Conservation (phyloP, 805 yeast species). For the Candida nanaspora region DNA sequence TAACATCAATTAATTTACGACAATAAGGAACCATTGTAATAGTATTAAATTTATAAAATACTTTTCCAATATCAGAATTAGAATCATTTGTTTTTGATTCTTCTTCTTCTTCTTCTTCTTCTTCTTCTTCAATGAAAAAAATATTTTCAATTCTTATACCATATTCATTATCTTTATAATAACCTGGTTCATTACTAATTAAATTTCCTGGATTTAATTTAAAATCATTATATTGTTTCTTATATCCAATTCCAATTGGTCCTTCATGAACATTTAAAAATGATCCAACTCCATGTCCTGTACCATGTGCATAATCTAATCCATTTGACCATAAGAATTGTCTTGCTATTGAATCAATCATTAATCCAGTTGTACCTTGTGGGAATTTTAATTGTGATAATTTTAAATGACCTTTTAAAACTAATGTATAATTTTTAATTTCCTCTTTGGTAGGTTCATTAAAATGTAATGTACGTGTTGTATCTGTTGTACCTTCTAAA, state of each 20-base stretch:
- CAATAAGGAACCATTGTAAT: constrained; percentile 54
- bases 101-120: constrained; percentile 30
- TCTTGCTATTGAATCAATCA: constrained; percentile 51
- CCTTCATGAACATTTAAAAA: constrained; percentile 58
- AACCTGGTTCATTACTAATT: constrained; percentile 58
- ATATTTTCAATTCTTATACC: constrained; percentile 52
- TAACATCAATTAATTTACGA: constrained; percentile 39
- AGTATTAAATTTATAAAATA: constrained; percentile 46
- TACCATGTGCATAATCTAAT: constrained; percentile 55
- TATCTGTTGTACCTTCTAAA: constrained; percentile 59
- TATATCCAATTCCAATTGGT: constrained; percentile 54
- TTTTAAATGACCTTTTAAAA: constrained; percentile 50
- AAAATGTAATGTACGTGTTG: constrained; percentile 55
- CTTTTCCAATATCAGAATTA: constrained; percentile 28
- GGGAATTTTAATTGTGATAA: constrained; percentile 46
- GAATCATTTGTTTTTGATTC: constrained; percentile 6
- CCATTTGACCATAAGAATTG: constrained; percentile 51
- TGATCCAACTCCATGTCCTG: constrained; percentile 61
- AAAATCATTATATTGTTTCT: constrained; percentile 39
- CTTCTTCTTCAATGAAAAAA: constrained; percentile 29
- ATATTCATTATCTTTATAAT: constrained; percentile 49
- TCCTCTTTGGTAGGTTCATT: constrained; percentile 39
- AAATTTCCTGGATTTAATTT: constrained; percentile 46
- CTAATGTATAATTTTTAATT: constrained; percentile 45
- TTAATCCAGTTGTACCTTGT: constrained; percentile 44